A percentile compares a stretch with the other conserved stretches of the same genome.
These are phyloP conservation scores for Xerocomus amazonicus DNA, from an alignment of 1,284 basidiomycete species.

Conservation along the genomic window DNA sequence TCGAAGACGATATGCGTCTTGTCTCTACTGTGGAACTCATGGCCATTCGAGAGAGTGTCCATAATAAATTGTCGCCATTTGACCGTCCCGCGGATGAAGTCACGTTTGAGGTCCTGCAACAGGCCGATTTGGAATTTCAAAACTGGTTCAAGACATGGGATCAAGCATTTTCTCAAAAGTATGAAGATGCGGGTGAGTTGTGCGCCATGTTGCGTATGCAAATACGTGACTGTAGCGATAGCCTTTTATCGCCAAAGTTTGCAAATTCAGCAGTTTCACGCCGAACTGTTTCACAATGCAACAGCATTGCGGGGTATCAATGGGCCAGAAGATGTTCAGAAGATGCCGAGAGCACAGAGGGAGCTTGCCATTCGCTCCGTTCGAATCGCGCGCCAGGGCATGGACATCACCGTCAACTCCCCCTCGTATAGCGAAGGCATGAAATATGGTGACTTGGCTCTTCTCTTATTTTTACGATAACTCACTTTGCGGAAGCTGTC, in stretches of 20 bases:
- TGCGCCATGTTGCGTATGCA: not conserved
- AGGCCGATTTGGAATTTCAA: constrained; percentile 64
- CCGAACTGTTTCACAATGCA: constrained; percentile 78
- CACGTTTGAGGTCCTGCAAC: constrained; percentile 60
- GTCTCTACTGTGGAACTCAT: constrained; percentile 88
- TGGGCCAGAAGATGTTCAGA: constrained; percentile 71
- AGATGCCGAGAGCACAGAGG: constrained; percentile 66
- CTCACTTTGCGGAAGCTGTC: constrained; percentile 53
- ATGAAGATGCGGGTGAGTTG: constrained; percentile 68
- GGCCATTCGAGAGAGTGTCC: constrained; percentile 72
- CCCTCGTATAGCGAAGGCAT: constrained; percentile 83
- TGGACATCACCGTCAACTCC: constrained; percentile 74
- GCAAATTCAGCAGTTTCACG: constrained; percentile 76
- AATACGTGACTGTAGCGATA: constrained; percentile 23
- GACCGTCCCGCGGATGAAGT: constrained; percentile 66
- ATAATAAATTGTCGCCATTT: constrained; percentile 66
- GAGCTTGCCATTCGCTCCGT: constrained; percentile 71
- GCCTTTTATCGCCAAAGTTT: constrained; percentile 82
- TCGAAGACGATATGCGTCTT: constrained; percentile 91
- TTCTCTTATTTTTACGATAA: not conserved
- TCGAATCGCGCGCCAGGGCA: constrained; percentile 60
- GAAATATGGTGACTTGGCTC: constrained; percentile 65
- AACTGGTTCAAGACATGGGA: constrained; percentile 78
- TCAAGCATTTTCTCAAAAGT: constrained; percentile 73
- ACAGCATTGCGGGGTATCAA: constrained; percentile 73